Conservation (phyloP, 2,329 filamentous ascomycete genomes). For the Epichloe gansuensis region DNA sequence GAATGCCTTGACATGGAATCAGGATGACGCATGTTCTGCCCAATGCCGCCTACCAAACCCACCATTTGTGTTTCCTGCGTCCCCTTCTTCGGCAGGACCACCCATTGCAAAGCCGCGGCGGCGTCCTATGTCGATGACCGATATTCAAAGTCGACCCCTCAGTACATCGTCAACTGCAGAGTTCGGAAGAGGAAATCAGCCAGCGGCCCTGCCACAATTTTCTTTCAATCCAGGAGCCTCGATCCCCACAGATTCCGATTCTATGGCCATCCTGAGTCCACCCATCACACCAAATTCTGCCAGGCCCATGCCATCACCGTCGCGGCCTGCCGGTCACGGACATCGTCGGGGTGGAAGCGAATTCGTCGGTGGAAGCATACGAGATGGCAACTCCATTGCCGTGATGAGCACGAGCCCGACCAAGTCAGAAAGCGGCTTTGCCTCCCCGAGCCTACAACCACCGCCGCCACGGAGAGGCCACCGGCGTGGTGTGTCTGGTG, state of each 20-base stretch:
- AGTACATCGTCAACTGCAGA: constrained; percentile 17
- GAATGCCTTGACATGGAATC: not conserved
- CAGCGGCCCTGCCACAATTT: constrained; percentile 39
- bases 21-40: not conserved
- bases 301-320: constrained; percentile 39
- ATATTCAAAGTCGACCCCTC: constrained; percentile 25
- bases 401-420: constrained; percentile 59
- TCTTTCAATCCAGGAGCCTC: constrained; percentile 41
- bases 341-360: constrained; percentile 77
- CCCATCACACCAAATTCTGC: constrained; percentile 42
- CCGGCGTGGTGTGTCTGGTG: constrained; percentile 57
- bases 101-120: constrained; percentile 37
- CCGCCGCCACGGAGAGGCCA: constrained; percentile 47
- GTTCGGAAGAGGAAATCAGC: constrained; percentile 15
- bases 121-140: constrained; percentile 42
- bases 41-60: constrained; percentile 44
- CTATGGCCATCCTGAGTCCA: constrained; percentile 35
- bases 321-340: constrained; percentile 51
- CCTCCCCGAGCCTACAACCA: constrained; percentile 42
- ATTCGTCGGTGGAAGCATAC: constrained; percentile 65
- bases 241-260: constrained; percentile 20
- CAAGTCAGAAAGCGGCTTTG: constrained; percentile 46
- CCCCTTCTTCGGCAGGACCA: constrained; percentile 22
- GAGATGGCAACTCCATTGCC: constrained; percentile 44
- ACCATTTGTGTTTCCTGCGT: constrained; percentile 50